A percentile compares a stretch with the other conserved stretches of the same genome.
phyloP scores from a whole-genome alignment of 2,329 filamentous ascomycete genomes.

The Ophiostoma pallidulum region DNA sequence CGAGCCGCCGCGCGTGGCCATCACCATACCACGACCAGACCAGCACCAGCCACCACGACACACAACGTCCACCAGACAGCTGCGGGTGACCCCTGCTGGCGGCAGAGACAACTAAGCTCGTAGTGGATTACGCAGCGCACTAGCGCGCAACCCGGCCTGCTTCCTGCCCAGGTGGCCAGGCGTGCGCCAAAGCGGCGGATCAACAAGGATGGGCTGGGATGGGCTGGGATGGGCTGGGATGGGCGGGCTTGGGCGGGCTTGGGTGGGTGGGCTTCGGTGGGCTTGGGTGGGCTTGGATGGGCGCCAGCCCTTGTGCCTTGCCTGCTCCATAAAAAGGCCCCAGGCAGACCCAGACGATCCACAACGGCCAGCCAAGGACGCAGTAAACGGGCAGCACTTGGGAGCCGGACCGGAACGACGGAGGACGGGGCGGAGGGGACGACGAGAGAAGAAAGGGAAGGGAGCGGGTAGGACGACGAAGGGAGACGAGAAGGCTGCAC shows the following conservation, averaged over 20 bases:
- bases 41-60: neutral
- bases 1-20: neutral
- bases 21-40: neutral
- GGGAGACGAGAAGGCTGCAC: neutral
- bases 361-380: neutral
- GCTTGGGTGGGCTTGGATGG: neutral
- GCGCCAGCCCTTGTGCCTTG: constrained; percentile 6
- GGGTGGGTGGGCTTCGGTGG: neutral
- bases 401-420: neutral
- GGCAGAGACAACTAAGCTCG: constrained; percentile 14
- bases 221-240: too few relatives aligned
- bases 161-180: constrained; percentile 2
- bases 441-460: too few relatives aligned
- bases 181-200: constrained; percentile 12
- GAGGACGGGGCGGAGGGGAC: neutral
- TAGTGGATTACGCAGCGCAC: constrained; percentile 16
- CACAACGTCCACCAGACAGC: constrained; percentile 2
- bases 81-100: constrained; percentile 15
- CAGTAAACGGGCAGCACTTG: neutral
- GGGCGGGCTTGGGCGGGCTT: too few relatives aligned
- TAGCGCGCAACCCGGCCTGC: constrained; percentile 10
- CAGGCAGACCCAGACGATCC: constrained; percentile 1
- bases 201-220: neutral
- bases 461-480: neutral
- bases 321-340: constrained; percentile 4